These are phyloP conservation scores for Cladobotryum mycophilum DNA, from an alignment of 2,329 filamentous ascomycete genomes.

Conservation along the genomic window DNA sequence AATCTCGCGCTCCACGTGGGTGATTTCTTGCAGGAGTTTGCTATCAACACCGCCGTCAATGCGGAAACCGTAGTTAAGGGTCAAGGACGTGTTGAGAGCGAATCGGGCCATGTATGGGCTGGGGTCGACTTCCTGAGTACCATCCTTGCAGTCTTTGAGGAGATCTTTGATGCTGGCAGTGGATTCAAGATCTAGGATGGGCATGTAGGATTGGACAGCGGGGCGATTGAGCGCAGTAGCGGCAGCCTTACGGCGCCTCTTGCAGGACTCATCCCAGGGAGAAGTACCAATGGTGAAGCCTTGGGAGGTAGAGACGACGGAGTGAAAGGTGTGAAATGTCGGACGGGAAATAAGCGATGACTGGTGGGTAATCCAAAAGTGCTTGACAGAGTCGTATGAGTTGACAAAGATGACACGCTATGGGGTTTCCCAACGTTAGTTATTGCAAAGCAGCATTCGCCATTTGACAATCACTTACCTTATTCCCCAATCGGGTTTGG, in stretches of 20 bases:
- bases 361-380: constrained; percentile 74
- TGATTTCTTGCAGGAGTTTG: constrained; percentile 64
- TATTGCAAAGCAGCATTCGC: too few relatives aligned
- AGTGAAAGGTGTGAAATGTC: constrained; percentile 75
- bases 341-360: constrained; percentile 72
- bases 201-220: constrained; percentile 72
- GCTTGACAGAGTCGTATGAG: constrained; percentile 65
- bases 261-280: constrained; percentile 78
- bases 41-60: constrained; percentile 66
- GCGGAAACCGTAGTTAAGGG: constrained; percentile 72
- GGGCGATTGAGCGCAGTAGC: constrained; percentile 73
- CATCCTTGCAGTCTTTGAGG: constrained; percentile 55
- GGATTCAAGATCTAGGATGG: constrained; percentile 73
- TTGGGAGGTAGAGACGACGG: constrained; percentile 67
- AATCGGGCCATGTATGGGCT: constrained; percentile 68
- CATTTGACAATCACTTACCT: constrained; percentile 31
- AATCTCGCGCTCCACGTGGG: constrained; percentile 67
- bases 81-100: constrained; percentile 70
- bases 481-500: constrained; percentile 63
- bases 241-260: constrained; percentile 68
- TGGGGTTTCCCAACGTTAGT: neutral
- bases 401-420: constrained; percentile 72
- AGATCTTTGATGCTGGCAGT: constrained; percentile 67
- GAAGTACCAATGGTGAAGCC: constrained; percentile 80
- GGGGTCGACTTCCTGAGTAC: constrained; percentile 60